Conservation (phyloP, 2,329 filamentous ascomycete genomes). For the Beauveria medogensis region DNA sequence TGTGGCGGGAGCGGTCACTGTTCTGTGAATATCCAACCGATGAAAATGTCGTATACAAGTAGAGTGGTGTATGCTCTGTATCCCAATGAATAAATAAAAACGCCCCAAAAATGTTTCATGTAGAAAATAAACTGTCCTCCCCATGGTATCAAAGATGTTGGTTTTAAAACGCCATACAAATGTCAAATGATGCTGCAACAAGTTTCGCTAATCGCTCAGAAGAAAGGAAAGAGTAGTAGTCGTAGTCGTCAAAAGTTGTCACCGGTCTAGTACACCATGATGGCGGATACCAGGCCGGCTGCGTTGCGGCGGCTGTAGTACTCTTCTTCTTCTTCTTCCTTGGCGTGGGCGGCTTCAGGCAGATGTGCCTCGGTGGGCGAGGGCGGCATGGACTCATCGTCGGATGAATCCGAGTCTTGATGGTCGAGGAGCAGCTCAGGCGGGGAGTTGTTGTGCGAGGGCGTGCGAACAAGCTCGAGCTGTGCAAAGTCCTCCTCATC, state of each 20-base stretch:
- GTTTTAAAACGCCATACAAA: constrained; percentile 6
- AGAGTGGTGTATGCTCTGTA: constrained; percentile 2
- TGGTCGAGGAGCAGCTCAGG: constrained; percentile 65
- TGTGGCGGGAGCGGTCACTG: neutral
- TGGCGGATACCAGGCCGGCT: constrained; percentile 43
- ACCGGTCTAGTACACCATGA: constrained; percentile 45
- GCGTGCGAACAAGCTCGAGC: constrained; percentile 60
- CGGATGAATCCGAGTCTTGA: constrained; percentile 59
- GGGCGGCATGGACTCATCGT: constrained; percentile 70
- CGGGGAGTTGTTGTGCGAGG: constrained; percentile 56
- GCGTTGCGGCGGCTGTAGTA: constrained; percentile 46
- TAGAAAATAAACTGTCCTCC: too few species aligned
- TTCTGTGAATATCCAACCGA: too few species aligned
- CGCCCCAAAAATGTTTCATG: too few species aligned
- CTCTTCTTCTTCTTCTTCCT: constrained; percentile 38
- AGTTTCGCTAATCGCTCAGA: neutral
- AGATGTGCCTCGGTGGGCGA: constrained; percentile 54
- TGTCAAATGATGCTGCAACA: constrained; percentile 9
- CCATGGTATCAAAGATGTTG: neutral
- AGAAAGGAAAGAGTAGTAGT: too few species aligned
- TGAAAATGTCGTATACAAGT: neutral
- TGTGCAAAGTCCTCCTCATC: constrained; percentile 56
- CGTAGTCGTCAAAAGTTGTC: neutral
- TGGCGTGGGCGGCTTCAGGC: constrained; percentile 39
- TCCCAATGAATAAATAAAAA: neutral